Evolutionary conservation across 164 flowering plant genomes (phyloP).

Genomic region (Stephania yunnanensis): DNA sequence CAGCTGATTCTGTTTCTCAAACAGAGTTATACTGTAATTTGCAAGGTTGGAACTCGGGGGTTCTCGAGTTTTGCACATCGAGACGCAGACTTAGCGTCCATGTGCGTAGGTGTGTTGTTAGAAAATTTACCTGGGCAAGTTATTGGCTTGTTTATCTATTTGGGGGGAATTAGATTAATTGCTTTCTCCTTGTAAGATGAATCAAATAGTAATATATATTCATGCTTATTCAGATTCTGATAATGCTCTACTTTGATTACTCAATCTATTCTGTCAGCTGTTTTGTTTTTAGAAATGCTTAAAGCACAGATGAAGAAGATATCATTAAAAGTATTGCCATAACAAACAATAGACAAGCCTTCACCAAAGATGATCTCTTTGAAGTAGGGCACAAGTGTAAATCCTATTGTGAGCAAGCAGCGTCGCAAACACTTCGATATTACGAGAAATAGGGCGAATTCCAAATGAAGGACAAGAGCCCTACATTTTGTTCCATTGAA

Average conservation of each 20-base stretch:
- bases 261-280: background rate
- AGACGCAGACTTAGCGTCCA: constrained; percentile 17
- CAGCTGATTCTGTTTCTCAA: constrained; percentile 5
- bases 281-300: background rate
- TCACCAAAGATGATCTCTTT: no score
- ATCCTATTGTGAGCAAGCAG: no score
- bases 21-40: background rate
- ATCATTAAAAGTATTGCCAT: no score
- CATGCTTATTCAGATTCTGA: background rate
- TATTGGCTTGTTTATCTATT: constrained; percentile 13
- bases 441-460: no score
- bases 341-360: no score
- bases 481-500: no score
- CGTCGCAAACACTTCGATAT: no score
- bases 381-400: no score
- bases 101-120: constrained; percentile 6
- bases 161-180: constrained; percentile 10
- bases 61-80: constrained; percentile 6
- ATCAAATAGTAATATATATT: constrained; percentile 1
- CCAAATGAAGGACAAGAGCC: no score
- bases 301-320: no score
- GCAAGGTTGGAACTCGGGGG: background rate
- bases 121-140: constrained; percentile 6
- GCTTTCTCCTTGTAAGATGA: constrained; percentile 10
- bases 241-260: background rate